phyloP scores from a whole-genome alignment of 2,329 filamentous ascomycete species.

The Tolypocladium amazonense region DNA sequence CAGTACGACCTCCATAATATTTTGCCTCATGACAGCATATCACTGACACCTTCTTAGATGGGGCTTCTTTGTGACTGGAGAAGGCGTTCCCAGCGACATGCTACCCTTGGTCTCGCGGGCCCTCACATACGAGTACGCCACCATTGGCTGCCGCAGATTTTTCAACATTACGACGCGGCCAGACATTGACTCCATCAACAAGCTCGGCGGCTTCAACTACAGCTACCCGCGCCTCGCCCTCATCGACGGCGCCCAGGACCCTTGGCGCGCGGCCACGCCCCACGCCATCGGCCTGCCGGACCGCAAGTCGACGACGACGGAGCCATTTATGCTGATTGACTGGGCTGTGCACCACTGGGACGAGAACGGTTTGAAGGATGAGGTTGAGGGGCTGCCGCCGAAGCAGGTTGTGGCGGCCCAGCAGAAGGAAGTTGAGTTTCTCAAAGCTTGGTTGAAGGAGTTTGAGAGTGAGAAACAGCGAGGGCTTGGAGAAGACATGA shows the following conservation, averaged over 20 bases:
- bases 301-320: slow-evolving; percentile 47
- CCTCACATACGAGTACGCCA: slow-evolving; percentile 52
- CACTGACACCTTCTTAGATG: slow-evolving; percentile 37
- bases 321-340: slow-evolving; percentile 65
- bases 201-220: slow-evolving; percentile 64
- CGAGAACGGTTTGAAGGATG: slow-evolving; percentile 49
- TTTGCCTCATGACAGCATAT: background rate
- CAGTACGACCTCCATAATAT: slow-evolving; percentile 24
- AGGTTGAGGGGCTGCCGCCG: slow-evolving; percentile 44
- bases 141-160: slow-evolving; percentile 50
- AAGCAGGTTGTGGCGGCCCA: slow-evolving; percentile 48
- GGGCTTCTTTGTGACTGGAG: slow-evolving; percentile 70
- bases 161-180: slow-evolving; percentile 61
- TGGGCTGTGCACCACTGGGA: slow-evolving; percentile 78
- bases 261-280: slow-evolving; percentile 66
- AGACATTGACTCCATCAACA: slow-evolving; percentile 58
- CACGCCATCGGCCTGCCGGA: slow-evolving; percentile 51
- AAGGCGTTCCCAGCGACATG: slow-evolving; percentile 50
- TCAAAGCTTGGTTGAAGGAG: slow-evolving; percentile 56
- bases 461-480: slow-evolving; percentile 16
- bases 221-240: slow-evolving; percentile 65
- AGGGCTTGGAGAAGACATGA: background rate
- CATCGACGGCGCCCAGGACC: slow-evolving; percentile 68
- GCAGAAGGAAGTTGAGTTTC: slow-evolving; percentile 46
- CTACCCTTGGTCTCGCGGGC: slow-evolving; percentile 63